A percentile compares a stretch with the other conserved stretches of the same genome.
Conservation (phyloP, 1,284 basidiomycete species). For the Taiwanofungus camphoratus region DNA sequence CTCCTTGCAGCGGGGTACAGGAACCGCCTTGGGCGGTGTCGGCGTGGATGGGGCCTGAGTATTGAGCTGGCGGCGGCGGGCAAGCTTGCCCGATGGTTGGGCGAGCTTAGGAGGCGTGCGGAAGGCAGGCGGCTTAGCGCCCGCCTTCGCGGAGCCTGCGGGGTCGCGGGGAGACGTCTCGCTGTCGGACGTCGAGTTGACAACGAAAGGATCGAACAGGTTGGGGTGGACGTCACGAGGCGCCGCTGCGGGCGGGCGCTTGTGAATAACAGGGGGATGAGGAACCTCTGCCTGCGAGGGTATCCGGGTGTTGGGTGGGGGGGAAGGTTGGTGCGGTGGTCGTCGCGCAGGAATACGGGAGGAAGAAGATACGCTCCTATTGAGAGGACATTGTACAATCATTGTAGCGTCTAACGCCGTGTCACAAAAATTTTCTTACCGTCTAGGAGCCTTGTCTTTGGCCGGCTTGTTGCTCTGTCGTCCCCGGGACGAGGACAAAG, state of each 20-base stretch:
- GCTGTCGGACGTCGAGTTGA: slow-evolving; percentile 34
- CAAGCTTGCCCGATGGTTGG: slow-evolving; percentile 47
- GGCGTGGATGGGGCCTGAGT: slow-evolving; percentile 28
- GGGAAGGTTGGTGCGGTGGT: slow-evolving; percentile 52
- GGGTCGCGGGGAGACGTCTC: slow-evolving; percentile 9
- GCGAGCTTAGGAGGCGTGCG: slow-evolving; percentile 36
- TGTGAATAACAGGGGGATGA: slow-evolving; percentile 24
- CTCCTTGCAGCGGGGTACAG: not conserved
- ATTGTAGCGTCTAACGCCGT: slow-evolving; percentile 12
- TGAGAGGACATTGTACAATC: slow-evolving; percentile 6
- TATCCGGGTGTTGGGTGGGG: slow-evolving; percentile 37
- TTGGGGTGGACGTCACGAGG: slow-evolving; percentile 21
- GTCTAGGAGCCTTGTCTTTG: slow-evolving; percentile 29
- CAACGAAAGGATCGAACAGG: slow-evolving; percentile 54
- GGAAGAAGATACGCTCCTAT: slow-evolving; percentile 44
- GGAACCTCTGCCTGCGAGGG: slow-evolving; percentile 61
- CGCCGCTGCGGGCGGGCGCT: slow-evolving; percentile 7
- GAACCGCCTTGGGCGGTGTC: slow-evolving; percentile 31
- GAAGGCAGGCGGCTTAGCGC: slow-evolving; percentile 23
- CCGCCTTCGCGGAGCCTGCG: slow-evolving; percentile 24
- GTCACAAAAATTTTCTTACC: slow-evolving; percentile 19
- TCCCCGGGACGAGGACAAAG: slow-evolving; percentile 20
- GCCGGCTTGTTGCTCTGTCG: slow-evolving; percentile 28
- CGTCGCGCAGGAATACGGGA: slow-evolving; percentile 38
- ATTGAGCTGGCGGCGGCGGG: slow-evolving; percentile 44